These are phyloP conservation scores for Backusella circina DNA, from an alignment of 192 early-diverging fungal genomes.

Conservation along the genomic window DNA sequence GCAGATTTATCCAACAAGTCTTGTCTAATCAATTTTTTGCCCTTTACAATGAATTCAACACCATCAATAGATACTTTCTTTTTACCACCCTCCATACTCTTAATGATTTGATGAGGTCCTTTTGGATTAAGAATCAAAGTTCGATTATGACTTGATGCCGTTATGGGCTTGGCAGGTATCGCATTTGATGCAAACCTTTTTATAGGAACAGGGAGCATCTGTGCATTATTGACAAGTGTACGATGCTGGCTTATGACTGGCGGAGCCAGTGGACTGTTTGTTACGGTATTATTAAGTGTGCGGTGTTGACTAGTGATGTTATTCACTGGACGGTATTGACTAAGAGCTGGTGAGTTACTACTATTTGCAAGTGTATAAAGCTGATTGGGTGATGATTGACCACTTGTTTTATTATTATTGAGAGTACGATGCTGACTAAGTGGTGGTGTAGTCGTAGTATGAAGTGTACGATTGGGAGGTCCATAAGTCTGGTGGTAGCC, in stretches of 20 bases:
- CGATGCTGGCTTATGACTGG: neutral
- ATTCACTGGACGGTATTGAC: neutral
- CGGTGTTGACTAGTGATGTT: neutral
- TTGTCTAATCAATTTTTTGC: constrained; percentile 22
- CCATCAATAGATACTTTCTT: constrained; percentile 19
- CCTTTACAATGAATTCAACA: constrained; percentile 21
- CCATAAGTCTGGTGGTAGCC: no score
- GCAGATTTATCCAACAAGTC: constrained; percentile 1
- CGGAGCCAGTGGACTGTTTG: neutral
- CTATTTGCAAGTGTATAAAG: neutral
- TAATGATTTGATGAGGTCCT: neutral
- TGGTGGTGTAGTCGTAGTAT: neutral
- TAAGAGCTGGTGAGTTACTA: neutral
- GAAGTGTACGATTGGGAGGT: neutral
- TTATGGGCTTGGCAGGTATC: neutral
- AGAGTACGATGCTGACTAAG: neutral
- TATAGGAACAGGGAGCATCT: neutral
- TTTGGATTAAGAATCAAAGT: constrained; percentile 1
- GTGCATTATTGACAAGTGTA: neutral
- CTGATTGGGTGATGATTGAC: neutral
- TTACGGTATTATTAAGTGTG: neutral
- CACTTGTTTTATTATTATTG: neutral
- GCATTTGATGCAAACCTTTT: neutral
- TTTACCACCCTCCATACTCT: neutral
- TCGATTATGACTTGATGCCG: neutral